Percentiles rank a stretch among this genome's conserved stretches.
Conservation (phyloP, 208 protist species). For the Lotmaria passim region DNA sequence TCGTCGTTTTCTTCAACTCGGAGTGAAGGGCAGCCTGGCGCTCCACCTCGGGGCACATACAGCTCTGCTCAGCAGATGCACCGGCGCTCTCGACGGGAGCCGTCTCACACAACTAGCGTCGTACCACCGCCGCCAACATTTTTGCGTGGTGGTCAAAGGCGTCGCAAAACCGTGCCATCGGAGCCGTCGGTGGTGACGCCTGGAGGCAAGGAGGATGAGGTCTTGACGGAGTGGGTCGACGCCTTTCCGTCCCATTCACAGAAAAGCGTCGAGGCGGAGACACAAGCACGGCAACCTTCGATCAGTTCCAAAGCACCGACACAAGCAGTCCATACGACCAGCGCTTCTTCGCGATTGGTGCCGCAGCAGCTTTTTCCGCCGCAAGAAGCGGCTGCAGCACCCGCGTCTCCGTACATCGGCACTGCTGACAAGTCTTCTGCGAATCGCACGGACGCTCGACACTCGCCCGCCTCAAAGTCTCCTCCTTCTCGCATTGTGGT, state of each 20-base stretch:
- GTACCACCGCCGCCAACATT: not conserved
- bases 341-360: no score
- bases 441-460: no score
- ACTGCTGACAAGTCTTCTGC: no score
- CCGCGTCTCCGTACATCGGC: no score
- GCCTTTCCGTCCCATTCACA: not conserved
- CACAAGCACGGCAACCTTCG: no score
- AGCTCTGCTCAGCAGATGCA: not conserved
- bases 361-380: no score
- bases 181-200: not conserved
- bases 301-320: no score
- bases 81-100: not conserved
- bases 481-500: not conserved
- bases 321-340: no score
- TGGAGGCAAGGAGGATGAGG: not conserved
- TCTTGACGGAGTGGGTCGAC: not conserved
- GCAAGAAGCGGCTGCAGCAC: no score
- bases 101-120: not conserved
- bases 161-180: not conserved
- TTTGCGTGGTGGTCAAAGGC: not conserved
- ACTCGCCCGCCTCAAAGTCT: not conserved
- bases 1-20: constrained; percentile 1
- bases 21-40: not conserved
- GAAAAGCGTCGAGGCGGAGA: not conserved
- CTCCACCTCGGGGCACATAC: not conserved